Base-by-base conservation (phyloP, 768 basidiomycete genomes). In the Glaciozyma antarctica region DNA sequence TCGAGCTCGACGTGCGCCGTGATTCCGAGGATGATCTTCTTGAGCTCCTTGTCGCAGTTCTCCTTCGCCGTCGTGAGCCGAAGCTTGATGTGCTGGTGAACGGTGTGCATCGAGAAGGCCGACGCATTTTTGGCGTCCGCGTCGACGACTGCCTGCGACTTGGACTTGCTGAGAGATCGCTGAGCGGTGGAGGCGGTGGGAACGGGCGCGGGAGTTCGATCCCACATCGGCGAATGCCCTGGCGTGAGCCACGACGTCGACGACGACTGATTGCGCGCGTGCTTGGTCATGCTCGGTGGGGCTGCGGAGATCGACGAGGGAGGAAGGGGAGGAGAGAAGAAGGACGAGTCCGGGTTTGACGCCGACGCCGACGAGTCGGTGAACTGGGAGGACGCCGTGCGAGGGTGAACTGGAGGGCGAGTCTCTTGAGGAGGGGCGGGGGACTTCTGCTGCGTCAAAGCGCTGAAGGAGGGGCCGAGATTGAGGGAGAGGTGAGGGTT, bases 21-120 rank as follows among this genome's bases (percentile, higher is more conserved):
- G 80, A 99, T 92, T 66, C 86, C 89, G 78, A 89, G 86, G 65
- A 93, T 90, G 75, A 97, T 88, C 75, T 90, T 87, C 74, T 87
- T 86, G 13, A 99, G 84, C 77, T 95, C 91, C 80, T 88, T 88
- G 83, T 99, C 91, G 81, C 94, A 99, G 70, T 89, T 88, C 58
- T 88, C 84, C 80, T 99, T 98, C 64, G 94, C 92, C 5, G 87
- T 87, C 79, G 86, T 88, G 77, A 98, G 85, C 64, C 95, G 86
- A 69, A 90, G 84, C 47, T 88, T 90, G 73, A 98, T 90, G 79
- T 97, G 93, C 62, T 90, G 84, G 67, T 88, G 82, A 68, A 97
- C 78, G 32, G 68, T 66, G 28, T 67, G 62, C 72, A 74, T 72
- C 59, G 72, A 72, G 66, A 74, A 74, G 4, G 61, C 48, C 49